Evolutionary conservation across 768 basidiomycete genomes (phyloP).

Genomic region (Boletus tylopilopsis): DNA sequence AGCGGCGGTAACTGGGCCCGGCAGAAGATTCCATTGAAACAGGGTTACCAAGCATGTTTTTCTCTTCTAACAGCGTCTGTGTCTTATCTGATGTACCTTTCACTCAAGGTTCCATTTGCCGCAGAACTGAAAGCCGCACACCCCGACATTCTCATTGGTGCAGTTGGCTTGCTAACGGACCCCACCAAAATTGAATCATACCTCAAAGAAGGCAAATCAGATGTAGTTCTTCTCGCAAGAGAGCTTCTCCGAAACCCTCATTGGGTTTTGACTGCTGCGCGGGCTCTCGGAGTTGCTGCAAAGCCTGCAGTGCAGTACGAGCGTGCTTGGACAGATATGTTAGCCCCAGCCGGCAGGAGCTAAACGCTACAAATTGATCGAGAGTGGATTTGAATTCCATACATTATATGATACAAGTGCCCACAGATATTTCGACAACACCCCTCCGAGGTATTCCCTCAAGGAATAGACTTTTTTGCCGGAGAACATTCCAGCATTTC

Average conservation of each 20-base stretch:
- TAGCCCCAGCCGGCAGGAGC: conserved; percentile 14
- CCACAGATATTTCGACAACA: neutral
- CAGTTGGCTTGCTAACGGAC: conserved; percentile 73
- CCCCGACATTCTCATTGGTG: conserved; percentile 50
- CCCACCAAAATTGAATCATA: conserved; percentile 57
- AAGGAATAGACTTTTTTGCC: conserved; percentile 9
- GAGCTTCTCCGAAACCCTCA: conserved; percentile 65
- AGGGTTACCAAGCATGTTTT: conserved; percentile 57
- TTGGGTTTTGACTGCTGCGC: conserved; percentile 60
- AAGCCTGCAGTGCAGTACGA: conserved; percentile 74
- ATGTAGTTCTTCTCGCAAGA: conserved; percentile 65
- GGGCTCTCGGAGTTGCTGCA: conserved; percentile 58
- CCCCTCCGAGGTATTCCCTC: neutral
- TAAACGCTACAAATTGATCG: neutral
- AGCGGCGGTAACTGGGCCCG: conserved; percentile 61
- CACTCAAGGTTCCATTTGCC: conserved; percentile 59
- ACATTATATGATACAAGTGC: too few species aligned
- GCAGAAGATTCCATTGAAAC: conserved; percentile 51
- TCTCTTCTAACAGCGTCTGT: neutral
- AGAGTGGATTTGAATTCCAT: neutral
- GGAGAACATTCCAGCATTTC: conserved; percentile 44
- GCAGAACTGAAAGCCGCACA: conserved; percentile 58
- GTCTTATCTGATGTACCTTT: neutral
- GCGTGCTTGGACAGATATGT: conserved; percentile 47
- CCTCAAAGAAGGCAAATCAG: conserved; percentile 62